A percentile compares a stretch with the other conserved stretches of the same genome.
Evolutionary conservation across 2,329 filamentous ascomycete genomes (phyloP).

Genomic region (Celoporthe dispersa): DNA sequence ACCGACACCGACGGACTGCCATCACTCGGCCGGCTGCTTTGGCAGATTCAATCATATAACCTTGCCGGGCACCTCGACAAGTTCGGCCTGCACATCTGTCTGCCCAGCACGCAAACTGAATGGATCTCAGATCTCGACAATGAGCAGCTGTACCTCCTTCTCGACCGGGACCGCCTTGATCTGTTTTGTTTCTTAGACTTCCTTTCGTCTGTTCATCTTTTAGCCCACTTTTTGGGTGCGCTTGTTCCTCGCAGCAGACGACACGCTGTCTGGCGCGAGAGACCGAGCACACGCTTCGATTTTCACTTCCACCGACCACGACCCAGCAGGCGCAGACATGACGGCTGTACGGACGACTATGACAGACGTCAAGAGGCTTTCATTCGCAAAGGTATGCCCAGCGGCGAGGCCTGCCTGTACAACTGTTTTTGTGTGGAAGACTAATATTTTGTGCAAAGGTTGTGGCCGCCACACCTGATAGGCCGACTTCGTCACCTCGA

Average conservation of each 20-base stretch:
- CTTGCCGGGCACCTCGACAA: conserved; percentile 12
- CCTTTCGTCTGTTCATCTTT: conserved; percentile 34
- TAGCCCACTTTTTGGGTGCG: conserved; percentile 30
- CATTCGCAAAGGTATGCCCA: conserved; percentile 74
- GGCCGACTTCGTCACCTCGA: conserved; percentile 39
- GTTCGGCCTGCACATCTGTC: conserved; percentile 11
- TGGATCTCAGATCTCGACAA: conserved; percentile 52
- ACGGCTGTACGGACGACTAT: conserved; percentile 50
- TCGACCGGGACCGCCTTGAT: conserved; percentile 57
- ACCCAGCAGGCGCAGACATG: conserved; percentile 43
- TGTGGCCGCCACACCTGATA: conserved; percentile 39
- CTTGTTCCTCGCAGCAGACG: conserved; percentile 21
- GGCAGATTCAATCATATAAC: neutral
- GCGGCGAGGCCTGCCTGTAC: neutral
- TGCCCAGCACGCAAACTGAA: conserved; percentile 34
- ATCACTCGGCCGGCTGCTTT: neutral
- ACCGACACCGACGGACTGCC: conserved; percentile 1
- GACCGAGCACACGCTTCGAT: conserved; percentile 36
- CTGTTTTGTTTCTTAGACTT: conserved; percentile 58
- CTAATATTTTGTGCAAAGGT: conserved; percentile 29
- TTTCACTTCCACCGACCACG: conserved; percentile 34
- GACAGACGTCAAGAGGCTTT: conserved; percentile 60
- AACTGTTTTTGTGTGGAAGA: neutral
- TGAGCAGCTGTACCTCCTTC: conserved; percentile 57
- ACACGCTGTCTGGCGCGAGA: conserved; percentile 35